A percentile compares a stretch with the other conserved stretches of the same genome.
Conservation (phyloP, 768 basidiomycete genomes). For the Kockovaella imperatae region DNA sequence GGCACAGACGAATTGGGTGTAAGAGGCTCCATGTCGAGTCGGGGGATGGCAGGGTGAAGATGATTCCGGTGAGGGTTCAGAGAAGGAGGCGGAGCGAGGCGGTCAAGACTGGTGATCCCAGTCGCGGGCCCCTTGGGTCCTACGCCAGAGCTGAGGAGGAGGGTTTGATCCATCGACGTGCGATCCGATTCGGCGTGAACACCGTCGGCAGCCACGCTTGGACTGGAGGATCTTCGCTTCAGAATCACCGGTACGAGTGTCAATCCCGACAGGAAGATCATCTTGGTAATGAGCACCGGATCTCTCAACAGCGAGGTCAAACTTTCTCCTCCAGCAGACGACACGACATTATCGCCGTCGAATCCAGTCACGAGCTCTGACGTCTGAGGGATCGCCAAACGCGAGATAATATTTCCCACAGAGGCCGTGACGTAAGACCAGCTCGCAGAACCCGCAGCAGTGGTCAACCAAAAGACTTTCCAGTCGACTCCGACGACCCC, state of each 20-base stretch:
- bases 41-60: too few species aligned
- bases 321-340: slow-evolving; percentile 48
- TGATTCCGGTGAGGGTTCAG: not conserved
- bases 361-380: too few species aligned
- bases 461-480: slow-evolving; percentile 43
- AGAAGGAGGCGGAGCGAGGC: not conserved
- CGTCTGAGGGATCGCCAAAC: slow-evolving; percentile 26
- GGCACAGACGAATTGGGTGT: too few species aligned
- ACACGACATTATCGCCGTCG: not conserved
- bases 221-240: slow-evolving; percentile 14
- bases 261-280: slow-evolving; percentile 70
- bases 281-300: slow-evolving; percentile 73
- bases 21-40: too few species aligned
- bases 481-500: slow-evolving; percentile 73
- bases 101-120: not conserved
- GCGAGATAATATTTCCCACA: slow-evolving; percentile 30
- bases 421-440: slow-evolving; percentile 45
- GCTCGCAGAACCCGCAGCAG: slow-evolving; percentile 43
- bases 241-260: slow-evolving; percentile 81
- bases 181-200: too few species aligned
- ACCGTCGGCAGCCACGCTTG: not conserved
- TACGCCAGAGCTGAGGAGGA: too few species aligned
- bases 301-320: slow-evolving; percentile 78
- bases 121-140: not conserved
- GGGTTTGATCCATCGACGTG: not conserved